phyloP scores from a whole-genome alignment of 164 flowering plant genomes.

The Macadamia integrifolia region DNA sequence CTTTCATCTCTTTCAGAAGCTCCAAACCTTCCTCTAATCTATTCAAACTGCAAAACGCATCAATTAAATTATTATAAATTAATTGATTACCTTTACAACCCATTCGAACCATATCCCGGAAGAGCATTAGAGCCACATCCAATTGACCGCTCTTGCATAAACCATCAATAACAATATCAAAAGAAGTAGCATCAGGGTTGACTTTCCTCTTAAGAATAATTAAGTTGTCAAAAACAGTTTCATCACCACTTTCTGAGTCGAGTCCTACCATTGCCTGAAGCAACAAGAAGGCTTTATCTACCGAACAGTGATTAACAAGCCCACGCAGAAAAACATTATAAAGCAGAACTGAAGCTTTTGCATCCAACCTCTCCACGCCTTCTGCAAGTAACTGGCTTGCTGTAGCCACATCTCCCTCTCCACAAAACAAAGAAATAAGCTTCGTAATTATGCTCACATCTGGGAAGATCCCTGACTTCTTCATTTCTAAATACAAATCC shows the following conservation, averaged over 20 bases:
- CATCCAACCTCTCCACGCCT: slow-evolving; percentile 21
- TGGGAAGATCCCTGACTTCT: slow-evolving; percentile 41
- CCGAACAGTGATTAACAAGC: slow-evolving; percentile 35
- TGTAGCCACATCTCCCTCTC: slow-evolving; percentile 29
- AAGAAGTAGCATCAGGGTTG: slow-evolving; percentile 39
- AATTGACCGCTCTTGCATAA: slow-evolving; percentile 42
- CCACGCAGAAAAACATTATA: slow-evolving; percentile 45
- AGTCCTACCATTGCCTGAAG: slow-evolving; percentile 36
- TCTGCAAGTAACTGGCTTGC: slow-evolving; percentile 24
- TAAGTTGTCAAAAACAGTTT: slow-evolving; percentile 16
- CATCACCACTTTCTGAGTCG: slow-evolving; percentile 10
- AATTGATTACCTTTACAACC: slow-evolving; percentile 36
- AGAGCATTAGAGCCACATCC: slow-evolving; percentile 65
- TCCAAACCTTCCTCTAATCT: slow-evolving; percentile 54
- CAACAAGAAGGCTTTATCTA: slow-evolving; percentile 48
- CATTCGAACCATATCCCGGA: slow-evolving; percentile 38
- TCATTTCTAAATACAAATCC: slow-evolving; percentile 57
- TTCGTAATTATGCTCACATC: slow-evolving; percentile 41
- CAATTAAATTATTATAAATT: slow-evolving; percentile 67
- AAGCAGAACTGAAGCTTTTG: slow-evolving; percentile 21
- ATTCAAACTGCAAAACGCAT: slow-evolving; percentile 46
- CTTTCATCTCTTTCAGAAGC: slow-evolving; percentile 60
- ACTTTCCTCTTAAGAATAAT: slow-evolving; percentile 18
- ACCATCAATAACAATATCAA: slow-evolving; percentile 56
- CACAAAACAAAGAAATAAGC: slow-evolving; percentile 37